Evolutionary conservation across 108 stramenopile genomes (phyloP), one percentile per base, ranked within the genome.

Genomic region (Mayamaea pseudoterrestris): DNA sequence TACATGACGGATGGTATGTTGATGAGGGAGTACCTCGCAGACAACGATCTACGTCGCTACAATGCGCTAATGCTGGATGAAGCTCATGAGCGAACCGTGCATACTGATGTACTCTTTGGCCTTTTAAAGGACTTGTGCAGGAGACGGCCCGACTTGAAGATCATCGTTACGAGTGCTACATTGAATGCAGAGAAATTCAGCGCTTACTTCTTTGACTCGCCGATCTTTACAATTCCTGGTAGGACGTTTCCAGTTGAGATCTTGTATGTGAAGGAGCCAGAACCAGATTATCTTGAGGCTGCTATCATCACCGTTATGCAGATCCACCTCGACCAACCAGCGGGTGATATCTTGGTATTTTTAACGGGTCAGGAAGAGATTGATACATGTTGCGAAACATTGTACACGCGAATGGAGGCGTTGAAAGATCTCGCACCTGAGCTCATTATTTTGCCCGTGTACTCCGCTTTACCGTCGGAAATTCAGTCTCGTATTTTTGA

Each of bases 1-100:
- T 99, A 97, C 77, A 97, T 97, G 96, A 99, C 98, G 11, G 98
- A 99, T 70, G 98, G 96, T 37, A 97, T 97, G 90, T 62, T 99
- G 11, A 93, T 99, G 95, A 80, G 96, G 91, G 81, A 87, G 58
- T 89, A 93, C 48, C 68, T 92, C 21, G 84, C 83, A 17, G 94
- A 93, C 60, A 83, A 85, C 55, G 87, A 90, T 60, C 66, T 97
- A 39, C 72, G 66, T 26, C 73, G 91, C 30, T 95, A 95, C 50
- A 47, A 68, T 6, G 89, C 81, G 3, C 67, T 95, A 12, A 95
- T 95, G 86, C 54, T 95, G 45, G 96, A 95, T 53, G 96, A 95
- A 57, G 98, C 98, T 5, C 98, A 99, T 69, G 98, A 99, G 63
- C 78, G 98, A n/a, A 97, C 93, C 2, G 90, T 99, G 27, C 91